A percentile compares a stretch with the other conserved stretches of the same genome.
Conservation (phyloP, 208 protist species). For the Acanthamoeba lenticulata region DNA sequence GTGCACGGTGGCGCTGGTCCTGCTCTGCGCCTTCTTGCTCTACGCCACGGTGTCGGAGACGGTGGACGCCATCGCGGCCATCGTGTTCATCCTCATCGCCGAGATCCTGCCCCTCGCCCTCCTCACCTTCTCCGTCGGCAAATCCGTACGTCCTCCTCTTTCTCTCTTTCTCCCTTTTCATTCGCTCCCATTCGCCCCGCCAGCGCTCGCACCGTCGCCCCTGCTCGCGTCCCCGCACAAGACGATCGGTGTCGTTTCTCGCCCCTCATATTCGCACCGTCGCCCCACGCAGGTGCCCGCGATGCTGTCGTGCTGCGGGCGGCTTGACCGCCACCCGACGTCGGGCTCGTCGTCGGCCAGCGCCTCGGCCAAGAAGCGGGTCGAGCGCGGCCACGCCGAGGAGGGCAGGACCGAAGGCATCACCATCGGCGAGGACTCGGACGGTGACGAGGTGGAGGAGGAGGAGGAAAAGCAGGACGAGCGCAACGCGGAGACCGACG, state of each 20-base stretch:
- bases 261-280: no score
- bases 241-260: no score
- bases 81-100: slow-evolving; percentile 4
- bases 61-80: neutral
- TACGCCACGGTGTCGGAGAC: neutral
- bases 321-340: neutral
- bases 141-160: neutral
- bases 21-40: neutral
- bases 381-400: neutral
- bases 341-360: neutral
- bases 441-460: neutral
- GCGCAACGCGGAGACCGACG: no score
- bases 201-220: no score
- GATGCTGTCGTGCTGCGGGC: neutral
- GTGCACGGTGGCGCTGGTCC: neutral
- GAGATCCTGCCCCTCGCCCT: neutral
- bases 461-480: neutral
- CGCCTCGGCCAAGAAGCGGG: neutral
- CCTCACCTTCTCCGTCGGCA: slow-evolving; percentile 8
- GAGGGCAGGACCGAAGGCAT: neutral
- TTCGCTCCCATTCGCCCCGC: no score
- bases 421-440: neutral
- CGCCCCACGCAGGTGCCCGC: neutral
- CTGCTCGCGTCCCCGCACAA: no score
- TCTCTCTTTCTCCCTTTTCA: no score